Evolutionary conservation across 1,284 basidiomycete genomes (phyloP).

Genomic region (Naganishia sp.): DNA sequence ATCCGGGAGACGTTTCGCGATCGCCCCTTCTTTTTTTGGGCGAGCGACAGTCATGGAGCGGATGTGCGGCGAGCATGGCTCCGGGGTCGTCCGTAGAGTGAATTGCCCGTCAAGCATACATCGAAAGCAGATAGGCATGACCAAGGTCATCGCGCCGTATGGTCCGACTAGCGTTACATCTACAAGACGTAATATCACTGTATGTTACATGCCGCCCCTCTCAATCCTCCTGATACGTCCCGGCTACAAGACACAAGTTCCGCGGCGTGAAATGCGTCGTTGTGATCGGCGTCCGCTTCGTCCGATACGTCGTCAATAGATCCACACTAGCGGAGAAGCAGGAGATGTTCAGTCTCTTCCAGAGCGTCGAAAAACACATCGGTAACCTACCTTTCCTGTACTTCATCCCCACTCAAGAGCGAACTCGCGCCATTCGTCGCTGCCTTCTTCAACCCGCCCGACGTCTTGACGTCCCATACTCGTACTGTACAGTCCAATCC

Average conservation of each 20-base stretch:
- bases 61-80: too few species aligned
- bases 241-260: conserved; percentile 88
- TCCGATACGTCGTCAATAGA: conserved; percentile 84
- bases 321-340: conserved; percentile 64
- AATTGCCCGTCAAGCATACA: too few species aligned
- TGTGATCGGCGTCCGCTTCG: conserved; percentile 89
- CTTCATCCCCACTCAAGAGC: conserved; percentile 36
- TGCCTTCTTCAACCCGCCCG: conserved; percentile 61
- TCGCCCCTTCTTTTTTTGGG: background rate
- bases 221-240: conserved; percentile 53
- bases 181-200: too few species aligned
- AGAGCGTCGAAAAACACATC: conserved; percentile 2
- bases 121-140: too few species aligned
- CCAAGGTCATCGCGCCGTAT: too few species aligned
- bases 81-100: too few species aligned
- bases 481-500: conserved; percentile 90
- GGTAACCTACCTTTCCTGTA: conserved; percentile 26
- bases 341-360: conserved; percentile 21
- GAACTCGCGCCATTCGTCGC: conserved; percentile 60
- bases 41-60: too few species aligned
- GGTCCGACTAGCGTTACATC: too few species aligned
- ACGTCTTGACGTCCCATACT: conserved; percentile 90
- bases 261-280: conserved; percentile 92
- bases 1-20: background rate
- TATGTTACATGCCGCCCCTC: too few species aligned